Conservation (phyloP, 1,284 basidiomycete species). For the Trametes versicolor region DNA sequence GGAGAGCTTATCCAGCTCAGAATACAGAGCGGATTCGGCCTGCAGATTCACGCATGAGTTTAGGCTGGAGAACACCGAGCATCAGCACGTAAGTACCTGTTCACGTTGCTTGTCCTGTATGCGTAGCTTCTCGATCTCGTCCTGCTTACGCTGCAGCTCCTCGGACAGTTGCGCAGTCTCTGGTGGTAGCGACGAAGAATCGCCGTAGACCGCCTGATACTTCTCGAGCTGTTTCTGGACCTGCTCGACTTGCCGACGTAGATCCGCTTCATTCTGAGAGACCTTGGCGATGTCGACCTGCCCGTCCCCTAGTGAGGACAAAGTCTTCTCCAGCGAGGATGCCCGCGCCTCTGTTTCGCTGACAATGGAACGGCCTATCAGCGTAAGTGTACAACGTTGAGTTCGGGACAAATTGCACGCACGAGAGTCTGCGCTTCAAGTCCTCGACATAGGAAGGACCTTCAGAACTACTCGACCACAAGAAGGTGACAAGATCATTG, state of each 20-base stretch:
- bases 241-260: constrained; percentile 59
- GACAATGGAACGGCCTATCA: constrained; percentile 11
- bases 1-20: constrained; percentile 89
- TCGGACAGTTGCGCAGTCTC: constrained; percentile 63
- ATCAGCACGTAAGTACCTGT: constrained; percentile 53
- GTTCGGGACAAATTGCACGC: constrained; percentile 42
- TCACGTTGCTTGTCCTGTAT: constrained; percentile 63
- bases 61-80: not conserved
- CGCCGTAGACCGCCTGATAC: constrained; percentile 73
- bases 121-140: constrained; percentile 66
- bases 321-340: constrained; percentile 60
- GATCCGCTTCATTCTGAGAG: constrained; percentile 61
- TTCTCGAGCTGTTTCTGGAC: constrained; percentile 60
- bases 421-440: constrained; percentile 70
- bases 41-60: constrained; percentile 42
- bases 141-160: constrained; percentile 70
- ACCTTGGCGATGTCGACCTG: constrained; percentile 60
- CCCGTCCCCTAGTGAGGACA: constrained; percentile 54
- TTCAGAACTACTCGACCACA: constrained; percentile 67
- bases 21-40: constrained; percentile 82
- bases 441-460: constrained; percentile 69
- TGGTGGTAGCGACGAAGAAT: constrained; percentile 55
- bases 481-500: constrained; percentile 77
- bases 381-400: constrained; percentile 1
- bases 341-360: constrained; percentile 65